Base-by-base conservation (phyloP, 768 basidiomycete species). In the Tylopilus sp. region DNA sequence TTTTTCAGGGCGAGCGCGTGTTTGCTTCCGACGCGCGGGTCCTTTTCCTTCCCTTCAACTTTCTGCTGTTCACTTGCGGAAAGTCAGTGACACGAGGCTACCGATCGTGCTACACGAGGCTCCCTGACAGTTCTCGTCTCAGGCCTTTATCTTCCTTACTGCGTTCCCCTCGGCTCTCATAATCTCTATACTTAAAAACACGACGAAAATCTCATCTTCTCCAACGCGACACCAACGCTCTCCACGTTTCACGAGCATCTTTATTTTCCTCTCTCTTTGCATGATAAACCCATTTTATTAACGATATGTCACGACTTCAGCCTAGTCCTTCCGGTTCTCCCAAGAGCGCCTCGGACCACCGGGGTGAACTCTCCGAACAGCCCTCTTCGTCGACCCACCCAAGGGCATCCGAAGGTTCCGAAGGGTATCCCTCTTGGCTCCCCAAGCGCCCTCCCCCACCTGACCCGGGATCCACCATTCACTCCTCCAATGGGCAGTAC, bases 371-470 rank as follows among this genome's bases (percentile, higher is more conserved):
- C 29, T 70, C 71, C 49, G 69, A 70, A 22, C 71, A 63, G 4
- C 72, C 72, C 1, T 73, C 70, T 13, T 66, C 72, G 36, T 72
- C 71, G 2, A 63, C 70, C 46, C 68, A 69, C 16, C 66, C 69
- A 10, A 63, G 69, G 52, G 30, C 52, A 2, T 73, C 69, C 47
- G 79, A 81, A 60, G 59, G 69, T 47, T 78, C 78, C 17, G 87
- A 88, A 58, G 84, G 84, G 14, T 92, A 92, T 65, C 90, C 90
- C 3, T 85, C 87, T 22, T 92, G 90, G 90, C 83, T 92, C 2
- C 90, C 90, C 17, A 81, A 75, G 54, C 78, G 90, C 14, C 90
- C 91, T 3, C 84, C 83, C 16, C 87, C 82, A 1, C 90, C 90
- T 0, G 82, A 81, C 9, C 90, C 91, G 4, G 79, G 80, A 4